A percentile compares a stretch with the other conserved stretches of the same genome.
Evolutionary conservation across 176 grass and related monocot species (phyloP).

Genomic region (Carex cristatella): DNA sequence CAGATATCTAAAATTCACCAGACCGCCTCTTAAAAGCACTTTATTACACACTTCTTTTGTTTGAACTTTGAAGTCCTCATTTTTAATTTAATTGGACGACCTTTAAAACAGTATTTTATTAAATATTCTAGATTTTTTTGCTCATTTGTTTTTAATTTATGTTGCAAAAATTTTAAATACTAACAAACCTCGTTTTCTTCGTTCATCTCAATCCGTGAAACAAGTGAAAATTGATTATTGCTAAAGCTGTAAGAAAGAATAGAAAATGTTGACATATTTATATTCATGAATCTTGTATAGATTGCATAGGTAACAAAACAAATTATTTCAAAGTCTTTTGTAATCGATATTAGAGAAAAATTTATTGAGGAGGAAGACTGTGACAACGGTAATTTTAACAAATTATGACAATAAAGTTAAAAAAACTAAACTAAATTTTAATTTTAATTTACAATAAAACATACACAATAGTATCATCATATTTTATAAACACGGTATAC

Average conservation of each 20-base stretch:
- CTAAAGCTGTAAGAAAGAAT: neutral
- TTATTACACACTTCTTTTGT: neutral
- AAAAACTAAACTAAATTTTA: no score
- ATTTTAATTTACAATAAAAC: no score
- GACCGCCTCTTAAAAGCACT: neutral
- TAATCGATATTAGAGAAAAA: neutral
- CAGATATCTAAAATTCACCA: neutral
- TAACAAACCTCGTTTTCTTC: neutral
- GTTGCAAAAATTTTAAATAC: neutral
- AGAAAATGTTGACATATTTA: neutral
- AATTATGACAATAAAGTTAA: neutral
- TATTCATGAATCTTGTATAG: neutral
- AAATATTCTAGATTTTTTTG: neutral
- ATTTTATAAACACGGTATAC: no score
- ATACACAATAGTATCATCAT: no score
- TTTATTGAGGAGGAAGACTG: neutral
- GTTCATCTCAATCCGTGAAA: neutral
- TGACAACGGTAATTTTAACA: neutral
- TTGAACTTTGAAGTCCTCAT: neutral
- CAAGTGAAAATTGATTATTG: neutral
- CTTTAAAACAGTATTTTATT: neutral
- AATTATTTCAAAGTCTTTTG: neutral
- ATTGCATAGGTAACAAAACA: neutral
- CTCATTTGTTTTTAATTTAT: neutral
- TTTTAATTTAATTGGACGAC: neutral